These are phyloP conservation scores for Nitzschia sp. DNA, from an alignment of 108 stramenopile species.

Conservation along the genomic window DNA sequence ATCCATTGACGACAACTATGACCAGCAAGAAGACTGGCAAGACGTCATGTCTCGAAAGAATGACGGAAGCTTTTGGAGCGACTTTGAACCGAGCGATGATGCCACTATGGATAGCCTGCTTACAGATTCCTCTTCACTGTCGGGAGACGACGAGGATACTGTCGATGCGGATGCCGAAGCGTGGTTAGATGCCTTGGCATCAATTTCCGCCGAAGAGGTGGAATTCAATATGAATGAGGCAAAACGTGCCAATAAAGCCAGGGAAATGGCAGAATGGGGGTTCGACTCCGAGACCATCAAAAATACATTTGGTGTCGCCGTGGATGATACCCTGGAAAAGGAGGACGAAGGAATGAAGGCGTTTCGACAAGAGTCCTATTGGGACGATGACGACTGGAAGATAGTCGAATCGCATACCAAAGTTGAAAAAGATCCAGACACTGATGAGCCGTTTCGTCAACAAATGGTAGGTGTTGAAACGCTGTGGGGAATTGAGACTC, in stretches of 20 bases:
- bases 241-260: constrained; percentile 76
- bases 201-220: constrained; percentile 70
- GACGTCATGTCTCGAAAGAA: constrained; percentile 42
- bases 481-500: no score
- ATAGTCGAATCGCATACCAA: constrained; percentile 69
- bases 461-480: constrained; percentile 52
- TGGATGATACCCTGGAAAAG: constrained; percentile 62
- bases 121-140: background rate
- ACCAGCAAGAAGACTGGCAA: constrained; percentile 52
- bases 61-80: constrained; percentile 72
- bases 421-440: constrained; percentile 71
- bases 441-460: constrained; percentile 65
- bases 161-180: constrained; percentile 44
- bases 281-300: constrained; percentile 64
- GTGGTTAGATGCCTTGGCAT: constrained; percentile 73
- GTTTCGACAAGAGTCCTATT: constrained; percentile 52
- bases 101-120: background rate
- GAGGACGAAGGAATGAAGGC: constrained; percentile 49
- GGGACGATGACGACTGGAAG: constrained; percentile 57
- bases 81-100: constrained; percentile 53
- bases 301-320: constrained; percentile 63
- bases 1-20: constrained; percentile 19
- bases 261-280: constrained; percentile 87
- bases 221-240: constrained; percentile 73
- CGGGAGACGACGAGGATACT: background rate